Evolutionary conservation across 805 yeast species (phyloP), one percentile per base, ranked within the genome.

Genomic region (Wickerhamomyces canadensis): DNA sequence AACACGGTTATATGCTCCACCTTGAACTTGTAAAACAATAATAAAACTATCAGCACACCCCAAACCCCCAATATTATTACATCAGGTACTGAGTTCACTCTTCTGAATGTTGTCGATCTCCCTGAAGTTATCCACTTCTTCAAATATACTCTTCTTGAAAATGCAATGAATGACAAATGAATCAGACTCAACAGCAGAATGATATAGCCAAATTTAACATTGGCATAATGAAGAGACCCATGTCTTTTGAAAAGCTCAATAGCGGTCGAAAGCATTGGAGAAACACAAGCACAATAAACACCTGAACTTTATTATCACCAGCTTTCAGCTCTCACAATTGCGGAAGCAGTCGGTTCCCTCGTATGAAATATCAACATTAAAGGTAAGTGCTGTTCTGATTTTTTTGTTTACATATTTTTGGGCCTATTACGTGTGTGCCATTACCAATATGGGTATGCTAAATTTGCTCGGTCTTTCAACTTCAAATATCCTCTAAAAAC

Each of bases 161-260:
- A 32, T n/a, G 54, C 54, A 11, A 75, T 49, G 18, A 57, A 49
- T 0, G 55, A 19, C 0, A 74, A 40, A 42, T 76, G 74, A 0
- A 63, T 31, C 0, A 68, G 33, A 1, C 78, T 61, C 4, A 74
- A 37, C 1, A 61, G 48, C 6, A 80, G 54, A 0, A 77, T 55
- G 11, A 69, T 48, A 47, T 76, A 74, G 0, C 91, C 93, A 50
- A 74, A 82, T 34, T 71, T 70, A 32, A 78, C 49, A 51, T 82
- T 82, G 29, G 71, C 72, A 38, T 47, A 66, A 51, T 82, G 88
- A 27, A 68, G 68, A 19, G 55, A 53, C 12, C 70, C 76, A 48
- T 79, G 86, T 27, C 85, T 59, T 37, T 46, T 50, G 13, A 34
- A 35, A 6, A 50, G 33, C 10, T 44, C 45, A 21, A 21, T 21